A percentile compares a stretch with the other conserved stretches of the same genome.
Conservation (phyloP, 2,329 filamentous ascomycete species). For the Fusarium sp. region DNA sequence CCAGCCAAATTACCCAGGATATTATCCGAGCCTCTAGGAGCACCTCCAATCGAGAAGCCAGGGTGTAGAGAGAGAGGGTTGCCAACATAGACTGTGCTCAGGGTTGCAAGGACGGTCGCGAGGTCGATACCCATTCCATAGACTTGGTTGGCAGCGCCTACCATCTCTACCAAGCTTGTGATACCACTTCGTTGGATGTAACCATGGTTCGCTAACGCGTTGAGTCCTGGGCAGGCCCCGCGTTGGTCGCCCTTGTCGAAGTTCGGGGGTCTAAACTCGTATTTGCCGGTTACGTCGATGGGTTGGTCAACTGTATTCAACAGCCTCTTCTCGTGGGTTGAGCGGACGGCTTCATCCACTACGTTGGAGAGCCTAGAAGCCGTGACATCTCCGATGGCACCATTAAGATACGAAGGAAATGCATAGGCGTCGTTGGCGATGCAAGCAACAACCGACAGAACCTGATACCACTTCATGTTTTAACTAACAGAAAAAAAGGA, state of each 20-base stretch:
- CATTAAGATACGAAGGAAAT: slow-evolving; percentile 10
- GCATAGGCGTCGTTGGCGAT: not conserved
- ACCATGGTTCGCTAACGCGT: slow-evolving; percentile 54
- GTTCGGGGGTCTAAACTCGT: slow-evolving; percentile 46
- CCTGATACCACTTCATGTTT: slow-evolving; percentile 16
- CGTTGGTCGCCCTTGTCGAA: slow-evolving; percentile 44
- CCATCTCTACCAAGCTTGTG: slow-evolving; percentile 30
- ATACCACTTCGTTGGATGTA: slow-evolving; percentile 45
- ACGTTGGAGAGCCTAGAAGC: slow-evolving; percentile 4
- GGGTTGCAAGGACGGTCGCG: slow-evolving; percentile 4
- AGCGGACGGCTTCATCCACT: not conserved
- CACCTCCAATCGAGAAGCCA: slow-evolving; percentile 20
- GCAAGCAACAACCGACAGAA: slow-evolving; percentile 1
- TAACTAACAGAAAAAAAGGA: not conserved
- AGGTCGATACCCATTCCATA: slow-evolving; percentile 23
- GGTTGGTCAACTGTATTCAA: slow-evolving; percentile 2
- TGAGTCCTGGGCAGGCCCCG: slow-evolving; percentile 52
- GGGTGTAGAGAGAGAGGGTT: slow-evolving; percentile 21
- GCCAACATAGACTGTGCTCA: slow-evolving; percentile 24
- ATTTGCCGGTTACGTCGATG: slow-evolving; percentile 23
- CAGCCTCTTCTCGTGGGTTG: slow-evolving; percentile 1
- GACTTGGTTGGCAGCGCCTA: slow-evolving; percentile 26
- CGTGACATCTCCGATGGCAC: not conserved
- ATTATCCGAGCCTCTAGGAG: slow-evolving; percentile 2
- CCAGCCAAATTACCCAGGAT: slow-evolving; percentile 17